A percentile compares a stretch with the other conserved stretches of the same genome.
These are phyloP conservation scores for Suillus spraguei DNA, from an alignment of 768 basidiomycete genomes.

Conservation along the genomic window DNA sequence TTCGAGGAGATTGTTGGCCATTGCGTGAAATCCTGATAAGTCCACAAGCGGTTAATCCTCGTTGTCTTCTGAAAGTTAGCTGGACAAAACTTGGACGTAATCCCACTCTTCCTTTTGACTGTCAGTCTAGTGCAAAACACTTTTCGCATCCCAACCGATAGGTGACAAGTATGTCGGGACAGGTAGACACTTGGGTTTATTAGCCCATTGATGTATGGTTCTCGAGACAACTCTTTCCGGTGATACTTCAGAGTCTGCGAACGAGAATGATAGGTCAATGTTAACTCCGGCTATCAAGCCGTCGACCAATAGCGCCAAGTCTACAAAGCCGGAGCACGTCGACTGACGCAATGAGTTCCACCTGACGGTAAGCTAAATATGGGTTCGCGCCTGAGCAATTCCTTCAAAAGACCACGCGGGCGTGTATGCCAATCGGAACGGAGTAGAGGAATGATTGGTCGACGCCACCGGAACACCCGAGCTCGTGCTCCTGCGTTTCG, in stretches of 20 bases:
- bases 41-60: not conserved
- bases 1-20: not conserved
- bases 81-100: not conserved
- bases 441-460: not conserved
- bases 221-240: not conserved
- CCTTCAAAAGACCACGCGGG: not conserved
- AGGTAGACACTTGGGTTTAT: too few species aligned
- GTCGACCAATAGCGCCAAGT: too few species aligned
- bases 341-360: not conserved
- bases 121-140: not conserved
- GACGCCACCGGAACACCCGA: not conserved
- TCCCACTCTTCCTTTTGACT: not conserved
- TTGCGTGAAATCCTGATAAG: not conserved
- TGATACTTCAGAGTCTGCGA: not conserved
- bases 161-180: not conserved
- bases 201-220: not conserved
- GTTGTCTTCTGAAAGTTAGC: not conserved
- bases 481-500: not conserved
- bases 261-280: not conserved
- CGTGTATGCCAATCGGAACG: not conserved
- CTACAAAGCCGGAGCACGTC: not conserved
- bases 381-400: not conserved
- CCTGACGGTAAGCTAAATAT: too few species aligned
- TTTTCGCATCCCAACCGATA: not conserved
- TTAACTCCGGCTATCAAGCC: not conserved